Base-by-base conservation (phyloP, 208 protist species). In the Leishmania tarentolae region DNA sequence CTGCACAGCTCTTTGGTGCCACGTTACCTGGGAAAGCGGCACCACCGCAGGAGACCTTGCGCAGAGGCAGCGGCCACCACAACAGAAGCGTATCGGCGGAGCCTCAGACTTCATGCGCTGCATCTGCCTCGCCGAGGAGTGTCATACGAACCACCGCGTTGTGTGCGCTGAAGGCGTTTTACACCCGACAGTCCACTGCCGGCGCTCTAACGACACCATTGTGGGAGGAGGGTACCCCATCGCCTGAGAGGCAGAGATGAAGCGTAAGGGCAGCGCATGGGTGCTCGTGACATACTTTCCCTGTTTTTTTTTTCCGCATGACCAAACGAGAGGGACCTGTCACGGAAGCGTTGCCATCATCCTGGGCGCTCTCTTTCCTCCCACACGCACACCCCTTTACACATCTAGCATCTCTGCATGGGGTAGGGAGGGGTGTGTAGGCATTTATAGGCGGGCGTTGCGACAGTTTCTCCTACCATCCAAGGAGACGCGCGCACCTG, bases 71-170 rank as follows among this genome's bases (percentile, higher is more conserved):
- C 37, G 68, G 21, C 0, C 11, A 42, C 6, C 44, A 35, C 44
- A 24, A 24, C 40, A 8, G 42, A 7, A 72, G 44, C 3, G 40
- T 35, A 72, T 44, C 17, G 0, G 21, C 0, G n/a, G 61, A 63
- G 6, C 19, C 46, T 13, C 40, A 69, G 19, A 2, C 68, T 11
- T 28, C 56, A 9, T 71, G 80, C 3, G 76, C 70, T 13, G 75
- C 63, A 1, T 73, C 81, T 13, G 37, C 56, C 57, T 28, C 75
- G 3, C 81, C 68, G 53, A 69, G 4, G 24, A 17, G 81, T 31
- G 69, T 74, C 71, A 56, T 56, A 6, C 81, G 31, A 63, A 74
- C 76, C 59, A 68, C 81, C 21, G 78, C 81, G 56, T 83, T 75
- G 81, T 8, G 31, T 28, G 65, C 72, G 9, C 44, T 86, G 74